phyloP scores from a whole-genome alignment of 2,329 filamentous ascomycete species.

The Nigrospora oryzae region DNA sequence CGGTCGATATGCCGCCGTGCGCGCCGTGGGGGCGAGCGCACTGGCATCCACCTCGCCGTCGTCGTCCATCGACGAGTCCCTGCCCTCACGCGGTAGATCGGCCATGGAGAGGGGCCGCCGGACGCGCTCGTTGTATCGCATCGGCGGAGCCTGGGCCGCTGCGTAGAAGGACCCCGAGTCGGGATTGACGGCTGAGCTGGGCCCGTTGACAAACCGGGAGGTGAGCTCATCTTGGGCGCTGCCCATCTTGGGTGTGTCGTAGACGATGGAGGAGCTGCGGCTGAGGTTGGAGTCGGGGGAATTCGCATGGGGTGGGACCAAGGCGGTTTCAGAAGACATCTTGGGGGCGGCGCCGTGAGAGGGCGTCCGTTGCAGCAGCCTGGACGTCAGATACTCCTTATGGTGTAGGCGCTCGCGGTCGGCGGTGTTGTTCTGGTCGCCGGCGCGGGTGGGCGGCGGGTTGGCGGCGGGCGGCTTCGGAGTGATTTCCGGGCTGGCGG shows the following conservation, averaged over 20 bases:
- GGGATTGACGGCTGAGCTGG: slow-evolving; percentile 38
- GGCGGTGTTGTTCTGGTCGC: slow-evolving; percentile 10
- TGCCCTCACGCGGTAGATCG: slow-evolving; percentile 22
- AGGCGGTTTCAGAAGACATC: slow-evolving; percentile 53
- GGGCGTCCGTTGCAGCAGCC: slow-evolving; percentile 55
- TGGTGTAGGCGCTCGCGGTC: slow-evolving; percentile 39
- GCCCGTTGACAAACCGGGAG: slow-evolving; percentile 49
- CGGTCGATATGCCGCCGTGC: slow-evolving; percentile 26
- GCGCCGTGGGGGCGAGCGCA: slow-evolving; percentile 36
- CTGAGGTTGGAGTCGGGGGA: slow-evolving; percentile 26
- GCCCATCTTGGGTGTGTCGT: slow-evolving; percentile 26
- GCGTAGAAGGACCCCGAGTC: slow-evolving; percentile 45
- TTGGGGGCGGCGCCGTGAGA: slow-evolving; percentile 54
- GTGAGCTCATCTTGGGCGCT: slow-evolving; percentile 40
- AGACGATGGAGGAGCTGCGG: slow-evolving; percentile 29
- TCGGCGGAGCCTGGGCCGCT: slow-evolving; percentile 19
- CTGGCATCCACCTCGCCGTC: slow-evolving; percentile 28
- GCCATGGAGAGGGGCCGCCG: slow-evolving; percentile 34
- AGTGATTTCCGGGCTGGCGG: slow-evolving; percentile 12
- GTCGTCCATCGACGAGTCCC: slow-evolving; percentile 20
- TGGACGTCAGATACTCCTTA: slow-evolving; percentile 59
- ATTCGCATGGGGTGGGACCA: slow-evolving; percentile 28
- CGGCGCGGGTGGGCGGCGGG: slow-evolving; percentile 11
- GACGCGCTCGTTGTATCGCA: slow-evolving; percentile 22
- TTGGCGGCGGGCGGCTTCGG: slow-evolving; percentile 26